phyloP scores from a whole-genome alignment of 108 stramenopile species.

The Schizochytrium sp. region DNA sequence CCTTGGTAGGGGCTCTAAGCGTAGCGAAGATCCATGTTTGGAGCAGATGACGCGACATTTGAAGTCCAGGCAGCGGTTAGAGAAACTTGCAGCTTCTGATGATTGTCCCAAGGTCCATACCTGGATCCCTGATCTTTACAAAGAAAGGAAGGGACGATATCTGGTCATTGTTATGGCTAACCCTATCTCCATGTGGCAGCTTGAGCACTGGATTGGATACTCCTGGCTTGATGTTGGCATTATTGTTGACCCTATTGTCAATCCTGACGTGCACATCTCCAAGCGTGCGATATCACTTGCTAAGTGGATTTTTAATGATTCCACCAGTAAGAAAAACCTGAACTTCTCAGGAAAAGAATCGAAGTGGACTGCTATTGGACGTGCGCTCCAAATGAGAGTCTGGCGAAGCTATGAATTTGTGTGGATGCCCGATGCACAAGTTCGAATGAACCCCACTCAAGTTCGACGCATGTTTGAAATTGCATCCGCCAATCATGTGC shows the following conservation, averaged over 20 bases:
- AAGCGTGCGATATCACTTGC: background rate
- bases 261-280: background rate
- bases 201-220: constrained; percentile 1
- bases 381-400: background rate
- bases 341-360: background rate
- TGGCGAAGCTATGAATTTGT: constrained; percentile 51
- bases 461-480: constrained; percentile 35
- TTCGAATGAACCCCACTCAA: background rate
- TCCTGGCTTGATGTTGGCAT: constrained; percentile 37
- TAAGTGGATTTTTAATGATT: constrained; percentile 2
- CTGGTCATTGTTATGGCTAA: background rate
- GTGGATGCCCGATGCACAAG: constrained; percentile 25
- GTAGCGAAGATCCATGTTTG: too few relatives aligned
- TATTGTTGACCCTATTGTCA: background rate
- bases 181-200: background rate
- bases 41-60: too few relatives aligned
- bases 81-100: too few relatives aligned
- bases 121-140: too few relatives aligned
- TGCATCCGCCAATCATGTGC: background rate
- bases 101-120: too few relatives aligned
- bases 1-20: too few relatives aligned
- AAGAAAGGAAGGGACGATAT: background rate
- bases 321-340: background rate
- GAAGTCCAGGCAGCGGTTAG: too few relatives aligned
- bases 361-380: background rate